Evolutionary conservation across 225 moss, liverwort and hornwort species (phyloP).

Genomic region (Asterella californica): DNA sequence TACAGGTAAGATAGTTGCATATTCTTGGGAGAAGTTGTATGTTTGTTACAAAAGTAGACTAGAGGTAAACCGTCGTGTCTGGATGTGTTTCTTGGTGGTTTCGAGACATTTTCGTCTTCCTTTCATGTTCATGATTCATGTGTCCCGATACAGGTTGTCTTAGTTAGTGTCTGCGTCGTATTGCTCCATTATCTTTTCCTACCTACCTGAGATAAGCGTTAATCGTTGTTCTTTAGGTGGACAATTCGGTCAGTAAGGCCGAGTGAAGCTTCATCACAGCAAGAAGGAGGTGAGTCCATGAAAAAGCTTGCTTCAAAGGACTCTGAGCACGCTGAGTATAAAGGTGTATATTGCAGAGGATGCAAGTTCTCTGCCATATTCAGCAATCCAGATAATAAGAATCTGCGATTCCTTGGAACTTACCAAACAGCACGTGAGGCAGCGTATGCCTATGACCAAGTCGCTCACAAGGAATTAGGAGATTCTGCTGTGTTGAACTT

Average conservation of each 20-base stretch:
- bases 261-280: constrained; percentile 39
- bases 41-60: background rate
- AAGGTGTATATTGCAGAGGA: constrained; percentile 82
- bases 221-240: background rate
- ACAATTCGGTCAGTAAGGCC: constrained; percentile 24
- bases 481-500: constrained; percentile 65
- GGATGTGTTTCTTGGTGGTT: background rate
- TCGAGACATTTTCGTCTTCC: background rate
- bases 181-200: background rate
- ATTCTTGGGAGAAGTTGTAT: background rate
- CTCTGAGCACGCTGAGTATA: constrained; percentile 60
- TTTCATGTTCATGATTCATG: no score
- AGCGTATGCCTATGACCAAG: constrained; percentile 75
- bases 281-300: constrained; percentile 37
- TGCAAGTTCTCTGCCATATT: constrained; percentile 86
- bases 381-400: constrained; percentile 75
- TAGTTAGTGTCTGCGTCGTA: background rate
- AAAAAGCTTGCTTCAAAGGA: constrained; percentile 35
- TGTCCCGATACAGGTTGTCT: no score
- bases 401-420: constrained; percentile 74
- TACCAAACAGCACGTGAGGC: constrained; percentile 79
- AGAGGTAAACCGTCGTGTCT: background rate
- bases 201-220: background rate
- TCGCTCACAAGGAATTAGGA: constrained; percentile 71
- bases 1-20: background rate